Evolutionary conservation across 2,329 filamentous ascomycete species (phyloP), one percentile per base, ranked within the genome.

Genomic region (Ceratocystis colombiana): DNA sequence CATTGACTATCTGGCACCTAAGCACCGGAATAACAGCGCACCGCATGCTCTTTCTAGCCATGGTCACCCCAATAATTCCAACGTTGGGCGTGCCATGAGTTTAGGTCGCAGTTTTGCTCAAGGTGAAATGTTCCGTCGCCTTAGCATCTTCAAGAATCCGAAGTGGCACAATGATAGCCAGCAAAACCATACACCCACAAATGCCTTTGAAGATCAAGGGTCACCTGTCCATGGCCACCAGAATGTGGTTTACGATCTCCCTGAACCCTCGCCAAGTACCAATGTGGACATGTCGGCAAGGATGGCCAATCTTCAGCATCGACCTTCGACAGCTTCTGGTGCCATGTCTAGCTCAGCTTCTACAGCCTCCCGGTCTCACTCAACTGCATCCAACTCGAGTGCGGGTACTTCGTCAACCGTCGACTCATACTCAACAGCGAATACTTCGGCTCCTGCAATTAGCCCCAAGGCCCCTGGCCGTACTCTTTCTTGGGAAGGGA

Each of bases 1-100:
- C 62, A 78, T 84, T 55, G 81, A 84, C 69, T 83, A 84, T 68
- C 77, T 80, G 65, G 78, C 78, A 0, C 72, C 79, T 6, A 75
- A 76, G 0, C 77, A 79, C 67, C 59, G 66, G 6, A 68, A 68
- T 28, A 62, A 64, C 44, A 68, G 64, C 45, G 59, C 63, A 33
- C 66, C 66, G 3, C 55, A 61, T 28, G 48, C 59, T 5, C 45
- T 68, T 10, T 66, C 66, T 12, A 50, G 28, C 37, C 66, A 68
- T 17, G 66, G 64, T 5, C 50, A 57, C 7, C 57, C 12, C 6
- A 45, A 65, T 44, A 30, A 57, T n/a, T 57, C 63, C 25, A 68
- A 68, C 41, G 64, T 68, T 33, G 64, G 64, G 1, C 46, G 66
- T 12, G 64, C 64, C 22, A 66, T 68, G 66, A 68, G 64, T 20